Evolutionary conservation across 352 stramenopile genomes (phyloP), one percentile per base, ranked within the genome.

Genomic region (Phytophthora cactorum): DNA sequence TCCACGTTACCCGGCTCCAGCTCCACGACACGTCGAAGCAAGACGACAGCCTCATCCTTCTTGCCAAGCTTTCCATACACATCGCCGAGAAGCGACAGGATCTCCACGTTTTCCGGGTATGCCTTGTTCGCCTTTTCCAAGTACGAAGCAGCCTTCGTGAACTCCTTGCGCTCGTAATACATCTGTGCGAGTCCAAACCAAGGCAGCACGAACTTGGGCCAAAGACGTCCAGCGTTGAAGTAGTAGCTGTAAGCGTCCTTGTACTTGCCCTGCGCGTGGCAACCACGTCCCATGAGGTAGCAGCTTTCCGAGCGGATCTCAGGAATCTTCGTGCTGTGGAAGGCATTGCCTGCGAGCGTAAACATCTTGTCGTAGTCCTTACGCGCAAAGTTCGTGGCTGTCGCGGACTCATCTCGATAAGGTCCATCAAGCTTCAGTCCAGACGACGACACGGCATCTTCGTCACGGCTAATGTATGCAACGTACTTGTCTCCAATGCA

Each of bases 181-280:
- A 96, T 96, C 54, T 96, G 89, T n/a, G 86, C 89, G 9, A 96
- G 55, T 1, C 89, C 89, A 53, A 95, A 89, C 88, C 88, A 96
- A 8, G 89, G 88, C 17, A 95, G 69, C 34, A 94, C 89, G 39
- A 96, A 95, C 70, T 94, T 93, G 4, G 88, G 82, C 82, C 85
- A 93, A n/a, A 93, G 74, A 14, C 88, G 85, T 27, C 84, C 96
- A 31, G 96, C 95, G 59, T 98, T 96, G 57, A 97, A 96, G 78
- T 99, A 99, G 72, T 98, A 97, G 70, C 95, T 97, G 70, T 97
- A 97, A 11, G 97, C 97, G 59, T 98, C 89, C 68, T 98, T 96
- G 77, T 98, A 97, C 64, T 98, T 97, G 54, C 90, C 90, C 59
- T 86, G 84, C 34, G 96, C 92, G 70, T 99, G 97, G 57, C 95